phyloP scores from a whole-genome alignment of 805 yeast species.

The Yamadazyma scolyti region DNA sequence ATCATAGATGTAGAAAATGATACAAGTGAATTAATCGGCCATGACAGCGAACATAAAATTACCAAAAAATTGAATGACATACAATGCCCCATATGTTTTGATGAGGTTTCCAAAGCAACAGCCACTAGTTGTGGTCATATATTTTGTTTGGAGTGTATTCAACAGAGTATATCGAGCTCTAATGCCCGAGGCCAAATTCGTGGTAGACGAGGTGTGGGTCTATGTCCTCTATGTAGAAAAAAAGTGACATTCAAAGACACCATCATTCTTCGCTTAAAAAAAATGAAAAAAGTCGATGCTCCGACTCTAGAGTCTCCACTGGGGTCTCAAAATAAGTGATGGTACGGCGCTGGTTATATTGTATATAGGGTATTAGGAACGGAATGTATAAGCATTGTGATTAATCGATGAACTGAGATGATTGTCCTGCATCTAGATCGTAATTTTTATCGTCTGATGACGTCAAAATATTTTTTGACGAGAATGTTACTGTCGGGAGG shows the following conservation, averaged over 20 bases:
- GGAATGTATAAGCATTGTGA: too few species aligned
- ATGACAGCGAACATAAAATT: slow-evolving; percentile 15
- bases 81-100: slow-evolving; percentile 44
- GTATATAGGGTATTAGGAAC: too few species aligned
- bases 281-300: background rate
- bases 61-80: slow-evolving; percentile 31
- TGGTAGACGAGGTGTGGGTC: slow-evolving; percentile 35
- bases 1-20: slow-evolving; percentile 34
- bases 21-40: slow-evolving; percentile 29
- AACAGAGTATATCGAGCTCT: slow-evolving; percentile 35
- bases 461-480: too few species aligned
- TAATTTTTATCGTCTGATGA: too few species aligned
- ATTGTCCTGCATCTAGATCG: too few species aligned
- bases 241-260: slow-evolving; percentile 36
- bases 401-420: too few species aligned
- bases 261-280: slow-evolving; percentile 19
- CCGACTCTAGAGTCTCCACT: background rate
- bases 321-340: too few species aligned
- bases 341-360: too few species aligned
- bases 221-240: slow-evolving; percentile 43
- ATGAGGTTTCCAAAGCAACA: slow-evolving; percentile 36
- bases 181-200: slow-evolving; percentile 41
- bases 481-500: too few species aligned
- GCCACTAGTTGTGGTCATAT: slow-evolving; percentile 42
- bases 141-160: slow-evolving; percentile 41